Conservation (phyloP, 495 filamentous ascomycete species). For the Physcia stellaris region DNA sequence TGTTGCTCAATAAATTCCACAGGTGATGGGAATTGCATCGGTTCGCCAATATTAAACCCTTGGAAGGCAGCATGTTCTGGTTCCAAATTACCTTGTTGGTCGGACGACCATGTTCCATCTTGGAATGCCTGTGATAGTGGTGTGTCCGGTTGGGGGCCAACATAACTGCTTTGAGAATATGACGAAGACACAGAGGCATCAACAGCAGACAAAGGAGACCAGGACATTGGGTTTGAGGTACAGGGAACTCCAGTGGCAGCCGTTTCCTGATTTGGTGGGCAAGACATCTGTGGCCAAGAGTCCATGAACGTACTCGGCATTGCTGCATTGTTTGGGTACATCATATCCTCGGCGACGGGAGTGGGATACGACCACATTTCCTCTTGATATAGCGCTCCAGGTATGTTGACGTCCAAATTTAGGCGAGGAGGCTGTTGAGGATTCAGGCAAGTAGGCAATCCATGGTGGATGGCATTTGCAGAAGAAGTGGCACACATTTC, state of each 20-base stretch:
- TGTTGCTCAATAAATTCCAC: neutral
- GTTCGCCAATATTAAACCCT: constrained; percentile 5
- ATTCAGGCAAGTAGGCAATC: neutral
- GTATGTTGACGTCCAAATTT: too few species aligned
- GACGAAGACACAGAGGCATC: constrained; percentile 10
- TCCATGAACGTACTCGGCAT: too few species aligned
- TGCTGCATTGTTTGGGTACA: too few species aligned
- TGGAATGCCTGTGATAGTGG: constrained; percentile 10
- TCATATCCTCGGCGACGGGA: constrained; percentile 4
- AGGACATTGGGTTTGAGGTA: constrained; percentile 6
- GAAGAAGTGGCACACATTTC: neutral
- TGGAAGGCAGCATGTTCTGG: constrained; percentile 3
- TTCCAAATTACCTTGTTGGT: constrained; percentile 1
- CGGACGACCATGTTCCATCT: constrained; percentile 7
- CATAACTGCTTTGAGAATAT: constrained; percentile 9
- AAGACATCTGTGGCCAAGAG: too few species aligned
- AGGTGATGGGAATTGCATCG: constrained; percentile 2
- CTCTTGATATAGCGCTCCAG: too few species aligned
- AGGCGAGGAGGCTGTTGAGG: neutral
- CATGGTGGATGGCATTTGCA: neutral
- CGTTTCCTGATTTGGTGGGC: neutral
- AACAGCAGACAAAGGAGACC: constrained; percentile 8
- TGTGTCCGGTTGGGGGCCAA: constrained; percentile 7
- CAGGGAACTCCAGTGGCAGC: constrained; percentile 1
- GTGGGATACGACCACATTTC: constrained; percentile 3